These are phyloP conservation scores for Volvox carteri DNA, from an alignment of 163 green algal genomes.

Conservation along the genomic window DNA sequence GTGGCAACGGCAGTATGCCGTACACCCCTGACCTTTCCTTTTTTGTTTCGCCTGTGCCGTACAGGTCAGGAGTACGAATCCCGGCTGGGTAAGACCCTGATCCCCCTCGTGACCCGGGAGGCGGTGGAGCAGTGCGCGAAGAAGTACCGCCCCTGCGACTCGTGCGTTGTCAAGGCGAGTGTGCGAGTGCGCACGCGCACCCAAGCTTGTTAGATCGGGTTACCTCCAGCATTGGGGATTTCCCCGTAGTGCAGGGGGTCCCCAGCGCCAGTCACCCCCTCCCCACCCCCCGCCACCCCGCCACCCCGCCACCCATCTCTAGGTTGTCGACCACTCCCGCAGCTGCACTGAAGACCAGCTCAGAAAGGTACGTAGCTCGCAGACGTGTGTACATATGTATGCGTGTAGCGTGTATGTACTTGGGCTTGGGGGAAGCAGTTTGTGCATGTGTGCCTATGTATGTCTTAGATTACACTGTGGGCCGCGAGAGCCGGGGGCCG, in stretches of 20 bases:
- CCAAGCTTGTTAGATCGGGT: too few species aligned
- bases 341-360: conserved; percentile 73
- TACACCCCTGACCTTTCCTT: too few species aligned
- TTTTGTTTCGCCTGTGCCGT: too few species aligned
- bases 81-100: conserved; percentile 84
- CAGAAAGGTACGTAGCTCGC: conserved; percentile 30
- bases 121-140: conserved; percentile 66
- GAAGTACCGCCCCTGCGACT: conserved; percentile 57
- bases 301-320: conserved; percentile 8
- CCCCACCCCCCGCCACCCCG: not conserved
- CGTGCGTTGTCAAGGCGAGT: conserved; percentile 84
- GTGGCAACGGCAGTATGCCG: too few species aligned
- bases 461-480: too few species aligned
- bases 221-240: too few species aligned
- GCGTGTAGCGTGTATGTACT: too few species aligned
- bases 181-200: not conserved
- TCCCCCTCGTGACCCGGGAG: conserved; percentile 74
- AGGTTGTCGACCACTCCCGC: conserved; percentile 67
- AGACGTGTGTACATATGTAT: too few species aligned
- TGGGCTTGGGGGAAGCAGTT: too few species aligned
- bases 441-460: too few species aligned
- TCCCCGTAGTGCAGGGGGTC: not conserved
- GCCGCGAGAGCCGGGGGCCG: too few species aligned
- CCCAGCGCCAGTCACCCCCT: not conserved
- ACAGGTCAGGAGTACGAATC: conserved; percentile 84